Evolutionary conservation across 225 moss, liverwort and hornwort species (phyloP).

Genomic region (Pseudisothecium myosuroides): DNA sequence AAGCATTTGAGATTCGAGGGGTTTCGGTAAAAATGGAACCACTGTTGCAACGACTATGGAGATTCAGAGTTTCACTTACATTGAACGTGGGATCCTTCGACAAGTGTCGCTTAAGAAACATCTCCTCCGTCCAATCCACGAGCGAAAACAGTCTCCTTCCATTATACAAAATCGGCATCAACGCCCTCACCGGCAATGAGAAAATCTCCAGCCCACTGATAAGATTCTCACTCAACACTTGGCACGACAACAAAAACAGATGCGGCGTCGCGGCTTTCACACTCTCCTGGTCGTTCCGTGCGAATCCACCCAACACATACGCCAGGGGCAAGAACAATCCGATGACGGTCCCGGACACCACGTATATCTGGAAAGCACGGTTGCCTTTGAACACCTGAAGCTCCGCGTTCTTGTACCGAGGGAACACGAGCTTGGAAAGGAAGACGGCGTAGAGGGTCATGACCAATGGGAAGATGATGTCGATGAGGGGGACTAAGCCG

Average conservation of each 20-base stretch:
- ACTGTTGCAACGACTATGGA: not conserved
- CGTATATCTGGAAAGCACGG: conserved; percentile 31
- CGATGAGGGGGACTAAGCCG: conserved; percentile 67
- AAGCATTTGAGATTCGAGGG: not conserved
- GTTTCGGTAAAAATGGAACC: not conserved
- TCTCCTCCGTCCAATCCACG: conserved; percentile 31
- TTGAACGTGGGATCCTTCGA: conserved; percentile 4
- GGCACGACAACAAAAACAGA: conserved; percentile 42
- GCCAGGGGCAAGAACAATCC: conserved; percentile 42
- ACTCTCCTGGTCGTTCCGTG: conserved; percentile 27
- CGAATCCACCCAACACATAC: conserved; percentile 45
- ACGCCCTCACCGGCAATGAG: conserved; percentile 35
- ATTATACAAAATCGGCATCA: conserved; percentile 43
- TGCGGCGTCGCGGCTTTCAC: conserved; percentile 40
- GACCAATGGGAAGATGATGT: conserved; percentile 58
- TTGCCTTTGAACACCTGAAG: conserved; percentile 39
- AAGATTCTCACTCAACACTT: conserved; percentile 48
- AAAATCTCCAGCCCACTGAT: conserved; percentile 37
- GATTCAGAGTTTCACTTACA: not conserved
- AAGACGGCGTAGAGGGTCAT: conserved; percentile 46
- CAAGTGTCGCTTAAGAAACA: conserved; percentile 12
- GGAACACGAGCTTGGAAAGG: conserved; percentile 57
- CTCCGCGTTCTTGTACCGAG: conserved; percentile 29
- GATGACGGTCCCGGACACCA: conserved; percentile 22
- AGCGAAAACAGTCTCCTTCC: conserved; percentile 31